These are phyloP conservation scores for Penicillium sp. DNA, from an alignment of 2,329 filamentous ascomycete genomes.

Conservation along the genomic window DNA sequence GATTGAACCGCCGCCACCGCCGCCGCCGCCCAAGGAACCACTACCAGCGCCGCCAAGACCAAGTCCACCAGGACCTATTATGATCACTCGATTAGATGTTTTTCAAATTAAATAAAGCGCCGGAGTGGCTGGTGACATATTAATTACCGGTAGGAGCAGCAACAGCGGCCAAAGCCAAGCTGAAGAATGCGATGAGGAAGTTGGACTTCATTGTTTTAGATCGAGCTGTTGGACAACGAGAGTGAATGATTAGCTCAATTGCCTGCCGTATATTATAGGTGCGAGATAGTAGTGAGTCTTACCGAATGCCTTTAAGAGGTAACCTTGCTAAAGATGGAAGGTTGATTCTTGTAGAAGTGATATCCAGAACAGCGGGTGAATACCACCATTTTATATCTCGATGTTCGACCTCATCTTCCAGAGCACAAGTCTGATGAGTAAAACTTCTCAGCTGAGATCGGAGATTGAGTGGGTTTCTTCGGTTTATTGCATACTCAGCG, in stretches of 20 bases:
- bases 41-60: background rate
- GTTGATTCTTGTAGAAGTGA: background rate
- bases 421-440: background rate
- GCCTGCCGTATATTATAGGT: background rate
- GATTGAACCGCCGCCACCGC: slow-evolving; percentile 2
- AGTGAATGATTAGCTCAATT: background rate
- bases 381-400: background rate
- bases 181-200: slow-evolving; percentile 1
- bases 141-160: slow-evolving; percentile 3
- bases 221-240: background rate
- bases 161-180: slow-evolving; percentile 2
- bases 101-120: too few species aligned
- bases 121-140: background rate
- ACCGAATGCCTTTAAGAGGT: background rate
- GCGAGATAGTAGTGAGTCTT: background rate
- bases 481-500: background rate
- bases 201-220: slow-evolving; percentile 3
- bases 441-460: background rate
- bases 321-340: background rate
- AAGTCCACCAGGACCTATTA: background rate
- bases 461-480: background rate
- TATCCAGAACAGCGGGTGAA: background rate
- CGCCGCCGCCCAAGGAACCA: background rate
- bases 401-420: background rate
- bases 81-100: background rate